A percentile compares a stretch with the other conserved stretches of the same genome.
phyloP scores from a whole-genome alignment of 2,329 filamentous ascomycete species.

The Venturia asperata region DNA sequence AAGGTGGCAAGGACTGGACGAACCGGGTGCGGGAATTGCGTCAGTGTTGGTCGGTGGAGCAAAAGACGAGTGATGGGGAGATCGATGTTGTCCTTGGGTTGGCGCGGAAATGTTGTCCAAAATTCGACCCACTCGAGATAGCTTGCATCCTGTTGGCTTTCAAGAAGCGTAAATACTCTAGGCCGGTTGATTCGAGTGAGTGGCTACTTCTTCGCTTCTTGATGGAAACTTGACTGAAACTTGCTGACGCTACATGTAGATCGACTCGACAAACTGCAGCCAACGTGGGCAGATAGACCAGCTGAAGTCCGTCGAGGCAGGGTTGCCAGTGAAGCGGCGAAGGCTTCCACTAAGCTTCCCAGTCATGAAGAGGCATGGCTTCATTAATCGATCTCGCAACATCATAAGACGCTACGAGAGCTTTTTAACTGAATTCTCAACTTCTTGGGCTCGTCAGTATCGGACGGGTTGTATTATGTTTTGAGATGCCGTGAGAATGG shows the following conservation, averaged over 20 bases:
- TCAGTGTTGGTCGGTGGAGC: neutral
- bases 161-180: neutral
- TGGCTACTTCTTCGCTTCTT: neutral
- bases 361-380: neutral
- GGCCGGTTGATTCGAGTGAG: neutral
- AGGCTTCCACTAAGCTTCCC: too few species aligned
- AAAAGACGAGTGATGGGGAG: neutral
- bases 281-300: neutral
- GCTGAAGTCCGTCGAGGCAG: neutral
- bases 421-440: neutral
- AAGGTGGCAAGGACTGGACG: conserved; percentile 1
- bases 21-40: neutral
- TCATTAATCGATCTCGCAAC: too few species aligned
- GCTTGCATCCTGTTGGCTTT: neutral
- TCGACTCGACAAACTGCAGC: neutral
- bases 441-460: too few species aligned
- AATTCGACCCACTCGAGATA: neutral
- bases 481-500: too few species aligned
- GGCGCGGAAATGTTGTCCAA: neutral
- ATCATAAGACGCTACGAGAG: neutral
- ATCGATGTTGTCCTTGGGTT: neutral
- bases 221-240: neutral
- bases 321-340: neutral
- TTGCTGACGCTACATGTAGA: neutral
- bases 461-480: too few species aligned